Evolutionary conservation across 192 early-diverging fungal genomes (phyloP), one percentile per base, ranked within the genome.

Genomic region (Obelidium mucronatum): DNA sequence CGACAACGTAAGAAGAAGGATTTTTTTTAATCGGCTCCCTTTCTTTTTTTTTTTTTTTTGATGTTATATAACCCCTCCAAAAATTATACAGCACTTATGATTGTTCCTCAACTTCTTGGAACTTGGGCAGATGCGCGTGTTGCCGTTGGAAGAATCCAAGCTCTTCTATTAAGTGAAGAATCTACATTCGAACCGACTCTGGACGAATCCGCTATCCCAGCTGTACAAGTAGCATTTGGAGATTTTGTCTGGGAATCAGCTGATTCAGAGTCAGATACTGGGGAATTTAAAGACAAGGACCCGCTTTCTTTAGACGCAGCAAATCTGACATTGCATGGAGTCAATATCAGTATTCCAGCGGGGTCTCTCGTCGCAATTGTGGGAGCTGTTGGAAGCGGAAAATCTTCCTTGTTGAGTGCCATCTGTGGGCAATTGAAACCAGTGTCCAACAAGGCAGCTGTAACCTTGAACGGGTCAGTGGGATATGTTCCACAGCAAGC

Each of bases 321-420:
- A 15, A 6, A 0, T 15, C 19, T 48, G 44, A 59, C 58, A 3
- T 63, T 85, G 6, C 40, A 24, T 30, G 53, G 39, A 6, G 42
- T 89, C 17, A 66, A 82, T 54, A 17, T 88, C 30, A 67, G 28
- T 30, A 53, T 86, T 69, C 40, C 67, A 79, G 62, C 77, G 44
- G 79, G 90, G 8, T 63, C 89, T 34, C 79, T 96, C 6, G 88
- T 91, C 0, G 92, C 88, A 0, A 77, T 96, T 3, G 88, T 92
- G 28, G 94, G 94, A 13, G 77, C 82, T 4, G 93, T 93, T 2
- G 94, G 91, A 2, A 81, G 87, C 0, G 93, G 93, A 44, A 96
- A 96, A 67, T 90, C 89, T 1, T 90, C 93, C 4, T 78, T 96
- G 30, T 77, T 96, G 0, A 84, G 85, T 40, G 87, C 92, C 17